Evolutionary conservation across 1,284 basidiomycete species (phyloP).

Genomic region (Puccinia triticina): DNA sequence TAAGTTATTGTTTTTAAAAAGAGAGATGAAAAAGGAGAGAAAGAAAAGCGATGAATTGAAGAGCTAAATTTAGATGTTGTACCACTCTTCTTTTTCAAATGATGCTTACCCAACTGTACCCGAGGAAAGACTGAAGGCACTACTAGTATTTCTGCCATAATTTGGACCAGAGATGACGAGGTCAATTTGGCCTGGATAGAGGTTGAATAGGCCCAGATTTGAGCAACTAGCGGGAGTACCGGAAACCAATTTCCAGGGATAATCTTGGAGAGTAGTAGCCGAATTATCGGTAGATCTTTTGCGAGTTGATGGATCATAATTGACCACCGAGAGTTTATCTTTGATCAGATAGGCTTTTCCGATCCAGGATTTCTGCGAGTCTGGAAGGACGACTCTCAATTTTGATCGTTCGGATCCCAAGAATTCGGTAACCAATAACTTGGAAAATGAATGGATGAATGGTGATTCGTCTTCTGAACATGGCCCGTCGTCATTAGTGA

Average conservation of each 20-base stretch:
- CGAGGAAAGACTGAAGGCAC: conserved; percentile 57
- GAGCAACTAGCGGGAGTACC: conserved; percentile 82
- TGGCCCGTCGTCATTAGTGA: conserved; percentile 49
- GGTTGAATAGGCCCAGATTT: conserved; percentile 82
- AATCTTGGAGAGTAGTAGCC: not conserved
- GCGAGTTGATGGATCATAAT: conserved; percentile 32
- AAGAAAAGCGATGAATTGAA: not conserved
- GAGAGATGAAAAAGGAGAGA: not conserved
- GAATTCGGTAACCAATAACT: conserved; percentile 8
- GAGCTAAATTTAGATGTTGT: not conserved
- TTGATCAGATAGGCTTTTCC: conserved; percentile 42
- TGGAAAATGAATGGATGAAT: conserved; percentile 40
- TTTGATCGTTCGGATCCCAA: conserved; percentile 26
- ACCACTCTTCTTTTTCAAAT: not conserved
- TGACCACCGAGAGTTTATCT: conserved; percentile 14
- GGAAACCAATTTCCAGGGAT: conserved; percentile 30
- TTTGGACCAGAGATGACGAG: conserved; percentile 67
- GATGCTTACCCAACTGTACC: conserved; percentile 43
- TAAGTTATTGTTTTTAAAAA: not conserved
- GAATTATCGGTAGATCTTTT: not conserved
- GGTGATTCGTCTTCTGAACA: conserved; percentile 44
- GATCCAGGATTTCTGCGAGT: conserved; percentile 50
- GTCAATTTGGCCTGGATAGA: conserved; percentile 81
- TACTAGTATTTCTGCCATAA: conserved; percentile 59
- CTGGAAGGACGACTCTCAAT: conserved; percentile 43